Conservation (phyloP, 306 rosid genomes). For the Mucuna pruriens region DNA sequence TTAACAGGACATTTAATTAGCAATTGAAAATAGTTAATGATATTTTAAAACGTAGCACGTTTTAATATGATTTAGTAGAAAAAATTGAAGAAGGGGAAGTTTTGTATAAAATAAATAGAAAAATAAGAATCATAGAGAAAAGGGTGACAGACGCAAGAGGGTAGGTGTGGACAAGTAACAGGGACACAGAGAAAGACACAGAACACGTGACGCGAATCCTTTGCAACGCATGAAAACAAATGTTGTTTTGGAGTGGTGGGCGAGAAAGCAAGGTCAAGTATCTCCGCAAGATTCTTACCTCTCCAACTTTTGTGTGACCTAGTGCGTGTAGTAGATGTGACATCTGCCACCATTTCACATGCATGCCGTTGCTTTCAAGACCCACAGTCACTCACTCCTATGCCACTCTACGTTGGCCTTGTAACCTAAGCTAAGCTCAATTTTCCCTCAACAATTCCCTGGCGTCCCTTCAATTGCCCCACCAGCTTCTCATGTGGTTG, state of each 20-base stretch:
- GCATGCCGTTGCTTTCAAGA: slow-evolving; percentile 27
- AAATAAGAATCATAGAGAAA: neutral
- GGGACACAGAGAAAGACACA: slow-evolving; percentile 23
- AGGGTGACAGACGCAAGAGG: neutral
- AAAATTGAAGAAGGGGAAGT: neutral
- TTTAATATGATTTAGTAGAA: too few relatives aligned
- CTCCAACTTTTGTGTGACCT: slow-evolving; percentile 22
- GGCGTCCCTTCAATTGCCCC: neutral
- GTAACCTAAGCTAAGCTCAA: too few relatives aligned
- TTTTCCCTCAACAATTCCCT: too few relatives aligned
- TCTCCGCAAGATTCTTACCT: slow-evolving; percentile 48
- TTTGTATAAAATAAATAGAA: neutral
- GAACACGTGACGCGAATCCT: slow-evolving; percentile 61
- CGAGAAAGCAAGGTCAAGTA: slow-evolving; percentile 26
- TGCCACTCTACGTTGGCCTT: neutral
- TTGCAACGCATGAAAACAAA: slow-evolving; percentile 41
- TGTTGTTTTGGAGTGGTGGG: slow-evolving; percentile 31
- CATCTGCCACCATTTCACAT: slow-evolving; percentile 35
- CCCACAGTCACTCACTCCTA: neutral
- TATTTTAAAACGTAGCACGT: too few relatives aligned
- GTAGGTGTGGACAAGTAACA: slow-evolving; percentile 12
- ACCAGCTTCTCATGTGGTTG: neutral
- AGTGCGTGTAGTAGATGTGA: slow-evolving; percentile 23
- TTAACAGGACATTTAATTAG: neutral
- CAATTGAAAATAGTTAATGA: too few relatives aligned